Evolutionary conservation across 2,329 filamentous ascomycete species (phyloP).

Genomic region (Lachnellula occidentalis): DNA sequence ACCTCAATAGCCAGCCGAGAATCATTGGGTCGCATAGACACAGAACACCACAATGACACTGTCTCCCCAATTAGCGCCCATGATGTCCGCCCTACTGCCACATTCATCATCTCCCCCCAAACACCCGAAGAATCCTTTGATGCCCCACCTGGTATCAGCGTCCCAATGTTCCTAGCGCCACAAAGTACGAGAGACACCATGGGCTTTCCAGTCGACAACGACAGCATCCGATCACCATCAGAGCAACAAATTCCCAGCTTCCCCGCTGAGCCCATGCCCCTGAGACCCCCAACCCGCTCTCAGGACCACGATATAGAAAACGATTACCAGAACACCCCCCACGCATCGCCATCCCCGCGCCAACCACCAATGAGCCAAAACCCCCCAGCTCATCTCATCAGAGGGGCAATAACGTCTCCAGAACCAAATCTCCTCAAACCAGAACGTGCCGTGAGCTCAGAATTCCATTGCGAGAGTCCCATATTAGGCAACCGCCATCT

Average conservation of each 20-base stretch:
- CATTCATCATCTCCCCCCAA: constrained; percentile 1
- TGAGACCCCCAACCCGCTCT: no score
- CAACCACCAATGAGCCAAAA: constrained; percentile 13
- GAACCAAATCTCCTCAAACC: background rate
- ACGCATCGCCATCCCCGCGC: constrained; percentile 11
- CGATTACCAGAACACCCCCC: constrained; percentile 1
- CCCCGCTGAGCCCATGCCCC: no score
- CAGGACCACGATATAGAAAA: constrained; percentile 2
- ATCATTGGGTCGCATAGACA: background rate
- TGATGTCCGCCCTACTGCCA: background rate
- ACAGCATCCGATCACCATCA: no score
- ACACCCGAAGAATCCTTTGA: background rate
- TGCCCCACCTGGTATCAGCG: background rate
- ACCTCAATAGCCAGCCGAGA: background rate
- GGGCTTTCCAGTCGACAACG: constrained; percentile 17
- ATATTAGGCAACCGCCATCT: constrained; percentile 4
- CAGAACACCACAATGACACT: background rate
- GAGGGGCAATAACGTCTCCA: constrained; percentile 7
- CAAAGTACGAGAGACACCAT: constrained; percentile 18
- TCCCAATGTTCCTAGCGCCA: constrained; percentile 4
- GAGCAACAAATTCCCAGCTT: no score
- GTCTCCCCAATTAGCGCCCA: background rate
- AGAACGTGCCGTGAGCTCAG: constrained; percentile 6
- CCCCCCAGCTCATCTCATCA: constrained; percentile 10
- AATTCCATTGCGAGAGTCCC: constrained; percentile 10